Base-by-base conservation (phyloP, 2,329 filamentous ascomycete genomes). In the Epichloe amarillans region DNA sequence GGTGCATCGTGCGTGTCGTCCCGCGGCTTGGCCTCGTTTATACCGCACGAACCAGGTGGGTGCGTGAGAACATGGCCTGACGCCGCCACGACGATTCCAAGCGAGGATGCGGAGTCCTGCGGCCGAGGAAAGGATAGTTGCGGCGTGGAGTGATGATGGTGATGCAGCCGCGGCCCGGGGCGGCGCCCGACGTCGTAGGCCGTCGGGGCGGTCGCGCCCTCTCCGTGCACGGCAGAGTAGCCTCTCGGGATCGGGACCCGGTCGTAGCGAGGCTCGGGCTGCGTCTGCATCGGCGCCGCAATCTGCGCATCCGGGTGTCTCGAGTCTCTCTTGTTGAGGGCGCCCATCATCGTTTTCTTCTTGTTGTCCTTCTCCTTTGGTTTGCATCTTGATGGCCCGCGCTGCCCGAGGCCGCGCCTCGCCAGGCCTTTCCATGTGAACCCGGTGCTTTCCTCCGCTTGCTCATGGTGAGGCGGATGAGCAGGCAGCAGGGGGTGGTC, bases 141-240 rank as follows among this genome's bases (percentile, higher is more conserved):
- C 19, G 19, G 19, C 19, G 19, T 19, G 19, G 2, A 19, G 19
- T 19, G 19, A 19, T 19, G 17, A 19, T 19, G 17, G 17, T 21
- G 19, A 21, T 21, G 19, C 19, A 3, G 19, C 19, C 3, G 19
- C 19, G 19, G 19, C 19, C 19, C 19, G 19, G 21, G 21, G 14
- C 36, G 51, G 11, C 51, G 50, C 7, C 57, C 58, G 11, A 60
- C 38, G 40, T 60, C 56, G 46, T 67, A 65, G 14, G 59, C 58
- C 1, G 62, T 57, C 1, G 60, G 62, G 3, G 56, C 61, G n/a
- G 58, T 47, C 12, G 52, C 56, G 19, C 64, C 67, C 46, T 69
- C 68, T 30, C 64, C 66, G 45, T 68, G 65, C 4, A 69, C 67
- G 14, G 64, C 55, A 6, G 54, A 51, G 43, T 72, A 71, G 12